These are phyloP conservation scores for Pichia membranifaciens DNA, from an alignment of 805 yeast genomes.

Conservation along the genomic window DNA sequence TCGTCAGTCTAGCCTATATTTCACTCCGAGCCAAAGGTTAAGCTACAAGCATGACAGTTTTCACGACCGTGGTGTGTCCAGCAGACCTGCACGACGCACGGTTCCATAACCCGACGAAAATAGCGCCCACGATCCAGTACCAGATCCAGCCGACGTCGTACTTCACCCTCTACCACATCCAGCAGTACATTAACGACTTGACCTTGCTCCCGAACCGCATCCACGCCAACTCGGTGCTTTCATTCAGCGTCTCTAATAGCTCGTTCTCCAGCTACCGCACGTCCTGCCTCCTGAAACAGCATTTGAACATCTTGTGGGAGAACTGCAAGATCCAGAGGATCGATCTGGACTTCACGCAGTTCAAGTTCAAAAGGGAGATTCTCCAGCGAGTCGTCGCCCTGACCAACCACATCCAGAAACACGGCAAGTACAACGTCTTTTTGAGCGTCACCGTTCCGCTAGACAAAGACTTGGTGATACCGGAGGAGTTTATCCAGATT, in stretches of 20 bases:
- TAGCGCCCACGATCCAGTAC: slow-evolving; percentile 6
- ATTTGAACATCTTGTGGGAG: slow-evolving; percentile 8
- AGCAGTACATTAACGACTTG: slow-evolving; percentile 7
- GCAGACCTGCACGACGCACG: slow-evolving; percentile 7
- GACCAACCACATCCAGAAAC: slow-evolving; percentile 10
- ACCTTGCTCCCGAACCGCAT: not conserved
- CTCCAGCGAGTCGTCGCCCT: not conserved
- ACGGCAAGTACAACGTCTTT: slow-evolving; percentile 5
- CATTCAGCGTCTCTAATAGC: slow-evolving; percentile 5
- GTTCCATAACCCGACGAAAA: not conserved
- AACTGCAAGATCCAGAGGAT: slow-evolving; percentile 9
- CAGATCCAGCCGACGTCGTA: slow-evolving; percentile 10
- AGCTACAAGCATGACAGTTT: slow-evolving; percentile 13
- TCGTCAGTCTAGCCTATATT: no score
- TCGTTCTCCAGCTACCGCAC: slow-evolving; percentile 6
- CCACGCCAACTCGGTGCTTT: slow-evolving; percentile 6
- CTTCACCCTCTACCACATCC: slow-evolving; percentile 8
- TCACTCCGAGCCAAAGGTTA: no score
- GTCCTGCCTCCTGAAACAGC: not conserved
- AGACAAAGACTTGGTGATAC: not conserved
- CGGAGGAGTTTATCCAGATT: slow-evolving; percentile 3
- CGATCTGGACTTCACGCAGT: slow-evolving; percentile 12
- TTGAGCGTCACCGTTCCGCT: slow-evolving; percentile 9
- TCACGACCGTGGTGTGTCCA: slow-evolving; percentile 5
- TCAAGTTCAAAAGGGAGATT: slow-evolving; percentile 3